Percentiles rank a stretch among this genome's conserved stretches.
Conservation (phyloP, 2,329 filamentous ascomycete genomes). For the Pseudopyrenochaeta lycopersici region DNA sequence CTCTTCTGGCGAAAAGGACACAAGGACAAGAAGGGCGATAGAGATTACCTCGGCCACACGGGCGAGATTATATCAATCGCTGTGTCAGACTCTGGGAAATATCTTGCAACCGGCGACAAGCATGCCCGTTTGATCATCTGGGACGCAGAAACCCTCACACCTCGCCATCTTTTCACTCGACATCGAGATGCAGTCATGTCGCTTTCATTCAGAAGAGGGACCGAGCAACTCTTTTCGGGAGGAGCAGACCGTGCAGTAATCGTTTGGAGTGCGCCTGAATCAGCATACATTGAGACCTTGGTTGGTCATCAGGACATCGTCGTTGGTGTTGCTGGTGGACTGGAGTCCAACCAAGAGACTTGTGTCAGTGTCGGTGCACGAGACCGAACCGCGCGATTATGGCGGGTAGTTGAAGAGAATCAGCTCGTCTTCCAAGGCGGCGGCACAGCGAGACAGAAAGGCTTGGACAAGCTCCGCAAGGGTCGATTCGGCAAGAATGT, state of each 20-base stretch:
- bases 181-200: slow-evolving; percentile 89
- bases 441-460: slow-evolving; percentile 57
- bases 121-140: slow-evolving; percentile 89
- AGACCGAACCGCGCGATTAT: slow-evolving; percentile 89
- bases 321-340: slow-evolving; percentile 72
- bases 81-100: slow-evolving; percentile 88
- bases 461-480: slow-evolving; percentile 47
- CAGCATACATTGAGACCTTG: slow-evolving; percentile 93
- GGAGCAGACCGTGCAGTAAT: slow-evolving; percentile 94
- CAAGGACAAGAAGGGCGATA: slow-evolving; percentile 66
- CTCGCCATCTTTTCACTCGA: slow-evolving; percentile 85
- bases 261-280: slow-evolving; percentile 90
- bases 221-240: slow-evolving; percentile 89
- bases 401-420: slow-evolving; percentile 96
- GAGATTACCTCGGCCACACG: slow-evolving; percentile 74
- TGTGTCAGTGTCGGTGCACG: slow-evolving; percentile 91
- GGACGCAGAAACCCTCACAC: slow-evolving; percentile 80
- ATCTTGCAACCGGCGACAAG: slow-evolving; percentile 86
- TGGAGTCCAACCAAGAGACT: slow-evolving; percentile 77
- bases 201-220: slow-evolving; percentile 84
- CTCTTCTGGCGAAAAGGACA: slow-evolving; percentile 71
- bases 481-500: slow-evolving; percentile 45
- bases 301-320: slow-evolving; percentile 96
- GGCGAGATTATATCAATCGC: slow-evolving; percentile 83
- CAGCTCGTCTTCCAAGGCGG: slow-evolving; percentile 95